Conservation (phyloP, 768 basidiomycete species). For the Chalciporus sphaerocephalus region DNA sequence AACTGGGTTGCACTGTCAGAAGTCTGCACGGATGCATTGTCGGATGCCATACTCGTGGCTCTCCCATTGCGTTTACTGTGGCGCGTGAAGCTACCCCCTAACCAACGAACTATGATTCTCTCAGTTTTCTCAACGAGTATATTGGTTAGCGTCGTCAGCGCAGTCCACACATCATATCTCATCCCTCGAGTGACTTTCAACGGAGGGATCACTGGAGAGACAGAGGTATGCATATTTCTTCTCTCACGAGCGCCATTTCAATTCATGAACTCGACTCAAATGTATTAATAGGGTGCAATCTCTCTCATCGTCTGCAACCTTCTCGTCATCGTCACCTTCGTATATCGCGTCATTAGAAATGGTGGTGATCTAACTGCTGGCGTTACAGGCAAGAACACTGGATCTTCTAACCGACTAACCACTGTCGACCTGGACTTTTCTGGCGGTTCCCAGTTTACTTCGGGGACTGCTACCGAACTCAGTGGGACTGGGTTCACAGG, state of each 20-base stretch:
- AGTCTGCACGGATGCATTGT: constrained; percentile 44
- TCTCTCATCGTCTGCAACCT: constrained; percentile 42
- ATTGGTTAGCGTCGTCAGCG: constrained; percentile 41
- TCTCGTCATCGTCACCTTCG: constrained; percentile 35
- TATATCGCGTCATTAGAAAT: constrained; percentile 22
- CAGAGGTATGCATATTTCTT: constrained; percentile 36
- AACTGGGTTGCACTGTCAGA: constrained; percentile 49
- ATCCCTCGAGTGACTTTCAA: constrained; percentile 27
- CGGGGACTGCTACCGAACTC: not conserved
- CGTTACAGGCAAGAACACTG: not conserved
- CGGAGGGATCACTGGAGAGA: constrained; percentile 30
- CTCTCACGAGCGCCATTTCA: not conserved
- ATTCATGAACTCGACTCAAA: not conserved
- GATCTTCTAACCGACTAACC: constrained; percentile 16
- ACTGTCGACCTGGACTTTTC: constrained; percentile 23
- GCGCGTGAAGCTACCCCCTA: constrained; percentile 38
- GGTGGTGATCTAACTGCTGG: constrained; percentile 10
- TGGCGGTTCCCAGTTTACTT: not conserved
- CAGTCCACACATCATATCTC: constrained; percentile 40
- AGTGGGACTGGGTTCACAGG: not conserved
- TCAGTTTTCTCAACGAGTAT: constrained; percentile 52
- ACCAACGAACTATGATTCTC: constrained; percentile 38
- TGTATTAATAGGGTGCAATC: constrained; percentile 28
- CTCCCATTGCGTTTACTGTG: constrained; percentile 45
- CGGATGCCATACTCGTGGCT: constrained; percentile 43